Evolutionary conservation across 306 rosid genomes (phyloP).

Genomic region (Medicago truncatula): MtrunA17r5.0-ANR NC_053044.1:38731001-38731500

Average conservation of each 20-base stretch:
- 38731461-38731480: slow-evolving; percentile 48
- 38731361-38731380: slow-evolving; percentile 52
- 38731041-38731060: background rate
- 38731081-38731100: slow-evolving; percentile 45
- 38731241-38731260: slow-evolving; percentile 97
- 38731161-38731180: slow-evolving; percentile 79
- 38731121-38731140: slow-evolving; percentile 57
- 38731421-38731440: slow-evolving; percentile 48
- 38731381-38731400: slow-evolving; percentile 52
- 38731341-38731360: slow-evolving; percentile 81
- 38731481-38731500: slow-evolving; percentile 25
- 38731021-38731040: no score
- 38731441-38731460: slow-evolving; percentile 11
- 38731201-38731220: slow-evolving; percentile 70
- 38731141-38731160: slow-evolving; percentile 38
- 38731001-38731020: no score
- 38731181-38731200: slow-evolving; percentile 45
- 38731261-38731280: slow-evolving; percentile 72
- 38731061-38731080: slow-evolving; percentile 44
- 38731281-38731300: slow-evolving; percentile 50
- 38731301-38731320: slow-evolving; percentile 85
- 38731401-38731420: slow-evolving; percentile 72
- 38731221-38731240: slow-evolving; percentile 96
- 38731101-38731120: slow-evolving; percentile 67
- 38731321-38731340: slow-evolving; percentile 87